Percentiles rank a stretch among this genome's conserved stretches.
These are phyloP conservation scores for Pulicaria dysenterica DNA, from an alignment of 129 eudicot genomes.

Conservation along the genomic window DNA sequence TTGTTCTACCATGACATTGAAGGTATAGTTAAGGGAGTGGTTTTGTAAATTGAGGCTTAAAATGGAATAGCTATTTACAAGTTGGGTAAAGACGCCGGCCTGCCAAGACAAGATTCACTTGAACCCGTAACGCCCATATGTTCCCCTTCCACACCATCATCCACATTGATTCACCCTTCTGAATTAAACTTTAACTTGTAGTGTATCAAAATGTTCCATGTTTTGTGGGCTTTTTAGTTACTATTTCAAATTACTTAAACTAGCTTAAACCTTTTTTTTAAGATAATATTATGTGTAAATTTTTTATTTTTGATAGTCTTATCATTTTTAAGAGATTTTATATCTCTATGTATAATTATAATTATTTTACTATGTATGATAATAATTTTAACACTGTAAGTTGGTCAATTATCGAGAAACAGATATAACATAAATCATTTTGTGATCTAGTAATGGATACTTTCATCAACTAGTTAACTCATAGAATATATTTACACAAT, in stretches of 20 bases:
- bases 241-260: background rate
- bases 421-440: no score
- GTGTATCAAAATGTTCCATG: slow-evolving; percentile 22
- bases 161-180: slow-evolving; percentile 11
- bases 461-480: background rate
- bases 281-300: no score
- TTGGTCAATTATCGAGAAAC: no score
- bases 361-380: no score
- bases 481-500: background rate
- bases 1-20: slow-evolving; percentile 2
- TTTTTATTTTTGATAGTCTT: no score
- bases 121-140: slow-evolving; percentile 34
- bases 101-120: slow-evolving; percentile 28
- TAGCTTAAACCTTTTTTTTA: no score
- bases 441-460: no score
- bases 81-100: slow-evolving; percentile 43
- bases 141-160: slow-evolving; percentile 24
- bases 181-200: slow-evolving; percentile 27
- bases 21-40: background rate
- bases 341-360: no score
- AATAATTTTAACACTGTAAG: no score
- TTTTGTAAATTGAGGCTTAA: slow-evolving; percentile 7
- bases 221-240: slow-evolving; percentile 10
- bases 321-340: no score
- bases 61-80: slow-evolving; percentile 4